Base-by-base conservation (phyloP, 1,284 basidiomycete genomes). In the Butyriboletus appendiculatus region DNA sequence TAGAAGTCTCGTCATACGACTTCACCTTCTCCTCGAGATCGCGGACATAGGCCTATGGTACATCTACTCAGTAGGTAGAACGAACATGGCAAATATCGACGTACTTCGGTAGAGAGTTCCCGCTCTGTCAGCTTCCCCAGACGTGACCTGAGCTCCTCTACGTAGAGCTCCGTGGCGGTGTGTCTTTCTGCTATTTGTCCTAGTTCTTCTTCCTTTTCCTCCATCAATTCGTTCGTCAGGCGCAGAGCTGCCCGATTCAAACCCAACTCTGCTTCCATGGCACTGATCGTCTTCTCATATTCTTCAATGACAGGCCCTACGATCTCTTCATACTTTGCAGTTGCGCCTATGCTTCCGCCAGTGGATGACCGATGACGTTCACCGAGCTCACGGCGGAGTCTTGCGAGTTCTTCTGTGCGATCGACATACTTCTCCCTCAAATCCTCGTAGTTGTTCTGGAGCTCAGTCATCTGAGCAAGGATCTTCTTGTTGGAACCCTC, bases 221-320 rank as follows among this genome's bases (percentile, higher is more conserved):
- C 90, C 55, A 94, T 86, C 68, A 96, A 78, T 62, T 95, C 92
- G 69, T 96, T 96, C 48, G 93, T 92, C 68, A 94, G 89, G 45
- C 90, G 78, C 62, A 98, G 76, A 16, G 95, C 94, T 1, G 92
- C 94, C 57, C 92, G 85, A 62, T 94, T 94, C 49, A 98, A 80
- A 63, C 86, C 93, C 52, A 98, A 82, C 71, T 98, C 92, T 1
- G 95, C 93, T 71, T 99, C 97, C 78, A 99, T 90, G 2, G 94
- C 89, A 44, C 88, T 86, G 60, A 99, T 96, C 1, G 95, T 94
- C 79, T 96, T 96, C 76, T 99, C 96, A 73, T 99, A 99, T 76
- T 98, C 96, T 71, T 96, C 90, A 53, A 99, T 98, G 63, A 99
- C 94, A 8, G 96, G 96, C 35, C 95, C 96, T 20, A 98, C 95